A percentile compares a stretch with the other conserved stretches of the same genome.
Conservation (phyloP, 345 rosid genomes). For the Raphanus raphanistrum region DNA sequence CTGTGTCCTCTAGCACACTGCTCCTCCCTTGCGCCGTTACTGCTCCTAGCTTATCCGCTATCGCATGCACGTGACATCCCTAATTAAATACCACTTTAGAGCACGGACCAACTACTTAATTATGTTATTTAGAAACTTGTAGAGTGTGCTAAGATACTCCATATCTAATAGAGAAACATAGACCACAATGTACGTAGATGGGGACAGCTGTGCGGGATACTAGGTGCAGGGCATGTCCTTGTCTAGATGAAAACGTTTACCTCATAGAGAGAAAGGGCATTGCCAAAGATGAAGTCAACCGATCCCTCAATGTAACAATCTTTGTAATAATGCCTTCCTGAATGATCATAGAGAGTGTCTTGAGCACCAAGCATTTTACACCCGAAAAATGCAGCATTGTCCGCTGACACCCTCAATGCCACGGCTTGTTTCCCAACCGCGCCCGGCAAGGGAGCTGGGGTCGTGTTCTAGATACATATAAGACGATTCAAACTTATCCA, state of each 20-base stretch:
- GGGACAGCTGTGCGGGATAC: background rate
- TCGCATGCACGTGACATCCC: constrained; percentile 90
- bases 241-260: constrained; percentile 23
- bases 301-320: constrained; percentile 96
- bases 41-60: constrained; percentile 69
- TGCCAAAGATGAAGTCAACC: constrained; percentile 92
- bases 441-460: constrained; percentile 87
- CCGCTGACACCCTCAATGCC: constrained; percentile 87
- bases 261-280: constrained; percentile 87
- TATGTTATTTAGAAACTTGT: background rate
- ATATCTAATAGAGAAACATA: background rate
- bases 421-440: constrained; percentile 91
- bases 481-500: background rate
- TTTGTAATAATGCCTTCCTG: constrained; percentile 93
- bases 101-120: background rate
- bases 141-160: background rate
- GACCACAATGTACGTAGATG: background rate
- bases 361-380: constrained; percentile 90
- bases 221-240: background rate
- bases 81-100: constrained; percentile 30
- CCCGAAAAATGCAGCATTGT: constrained; percentile 77
- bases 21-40: constrained; percentile 79
- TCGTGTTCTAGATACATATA: constrained; percentile 58
- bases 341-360: constrained; percentile 89
- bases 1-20: constrained; percentile 86